Evolutionary conservation across 2,329 filamentous ascomycete species (phyloP).

Genomic region (Diplodia seriata): DNA sequence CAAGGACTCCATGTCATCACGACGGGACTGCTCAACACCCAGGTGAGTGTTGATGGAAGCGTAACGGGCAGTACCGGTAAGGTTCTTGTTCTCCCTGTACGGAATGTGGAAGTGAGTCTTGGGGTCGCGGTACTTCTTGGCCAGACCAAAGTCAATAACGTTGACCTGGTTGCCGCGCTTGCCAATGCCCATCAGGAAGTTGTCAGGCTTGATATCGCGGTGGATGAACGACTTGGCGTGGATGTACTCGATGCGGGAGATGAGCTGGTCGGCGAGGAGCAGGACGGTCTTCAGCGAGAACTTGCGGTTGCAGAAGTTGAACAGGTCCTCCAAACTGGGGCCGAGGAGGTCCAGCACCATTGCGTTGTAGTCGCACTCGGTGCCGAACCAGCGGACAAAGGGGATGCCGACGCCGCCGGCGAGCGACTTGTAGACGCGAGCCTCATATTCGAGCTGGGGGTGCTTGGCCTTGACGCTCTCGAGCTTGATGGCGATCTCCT

Average conservation of each 20-base stretch:
- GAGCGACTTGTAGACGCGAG: constrained; percentile 86
- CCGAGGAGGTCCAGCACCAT: constrained; percentile 98
- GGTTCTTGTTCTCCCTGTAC: constrained; percentile 99
- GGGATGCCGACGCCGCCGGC: constrained; percentile 97
- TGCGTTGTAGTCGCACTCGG: constrained; percentile 99
- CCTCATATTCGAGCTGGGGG: constrained; percentile 98
- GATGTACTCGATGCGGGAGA: constrained; percentile 99
- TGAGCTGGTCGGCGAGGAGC: constrained; percentile 94
- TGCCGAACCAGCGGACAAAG: constrained; percentile 99
- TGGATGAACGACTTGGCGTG: constrained; percentile 99
- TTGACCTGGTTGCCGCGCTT: constrained; percentile 99
- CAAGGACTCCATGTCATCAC: constrained; percentile 98
- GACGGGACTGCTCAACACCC: constrained; percentile 97
- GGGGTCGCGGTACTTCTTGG: constrained; percentile 99
- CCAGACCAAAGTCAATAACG: constrained; percentile 97
- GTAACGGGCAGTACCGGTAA: constrained; percentile 98
- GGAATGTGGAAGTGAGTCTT: constrained; percentile 99
- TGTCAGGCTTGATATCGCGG: constrained; percentile 99
- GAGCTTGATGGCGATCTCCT: constrained; percentile 99
- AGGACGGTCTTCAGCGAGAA: constrained; percentile 99
- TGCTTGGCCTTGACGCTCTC: constrained; percentile 99
- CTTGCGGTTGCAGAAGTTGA: constrained; percentile 99
- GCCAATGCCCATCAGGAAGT: constrained; percentile 99
- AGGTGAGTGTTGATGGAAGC: constrained; percentile 98
- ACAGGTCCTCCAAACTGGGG: constrained; percentile 93